Percentiles rank a stretch among this genome's conserved stretches.
These are phyloP conservation scores for Botrytis medusae DNA, from an alignment of 2,329 filamentous ascomycete genomes.

Conservation along the genomic window DNA sequence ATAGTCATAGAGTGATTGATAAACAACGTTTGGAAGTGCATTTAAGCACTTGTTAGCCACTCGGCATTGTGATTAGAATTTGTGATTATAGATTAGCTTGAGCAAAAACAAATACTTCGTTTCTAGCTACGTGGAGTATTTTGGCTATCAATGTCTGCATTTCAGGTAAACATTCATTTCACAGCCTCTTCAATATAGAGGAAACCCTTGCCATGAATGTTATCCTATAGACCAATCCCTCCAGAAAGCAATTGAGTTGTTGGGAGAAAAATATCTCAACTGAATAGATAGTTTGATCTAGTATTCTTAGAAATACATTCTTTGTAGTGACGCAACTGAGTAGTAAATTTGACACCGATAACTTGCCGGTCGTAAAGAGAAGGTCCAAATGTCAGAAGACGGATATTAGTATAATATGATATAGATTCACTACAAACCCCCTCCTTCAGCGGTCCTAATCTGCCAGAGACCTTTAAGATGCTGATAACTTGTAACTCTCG, in stretches of 20 bases:
- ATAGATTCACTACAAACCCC: background rate
- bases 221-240: accelerated
- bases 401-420: no score
- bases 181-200: background rate
- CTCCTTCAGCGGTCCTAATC: no score
- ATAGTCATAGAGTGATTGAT: background rate
- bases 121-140: background rate
- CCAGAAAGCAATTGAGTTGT: no score
- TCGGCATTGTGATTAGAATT: background rate
- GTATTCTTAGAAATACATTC: no score
- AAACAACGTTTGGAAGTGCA: background rate
- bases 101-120: background rate
- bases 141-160: background rate
- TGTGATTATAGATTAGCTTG: background rate
- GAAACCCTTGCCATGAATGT: background rate
- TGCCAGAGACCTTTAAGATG: background rate
- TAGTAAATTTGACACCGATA: background rate
- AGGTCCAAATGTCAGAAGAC: background rate
- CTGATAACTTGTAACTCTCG: background rate
- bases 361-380: background rate
- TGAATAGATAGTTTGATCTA: no score
- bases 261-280: no score
- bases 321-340: background rate
- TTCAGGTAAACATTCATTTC: background rate
- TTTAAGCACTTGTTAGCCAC: background rate